Conservation (phyloP, 2,329 filamentous ascomycete species). For the Beauveria sp. region DNA sequence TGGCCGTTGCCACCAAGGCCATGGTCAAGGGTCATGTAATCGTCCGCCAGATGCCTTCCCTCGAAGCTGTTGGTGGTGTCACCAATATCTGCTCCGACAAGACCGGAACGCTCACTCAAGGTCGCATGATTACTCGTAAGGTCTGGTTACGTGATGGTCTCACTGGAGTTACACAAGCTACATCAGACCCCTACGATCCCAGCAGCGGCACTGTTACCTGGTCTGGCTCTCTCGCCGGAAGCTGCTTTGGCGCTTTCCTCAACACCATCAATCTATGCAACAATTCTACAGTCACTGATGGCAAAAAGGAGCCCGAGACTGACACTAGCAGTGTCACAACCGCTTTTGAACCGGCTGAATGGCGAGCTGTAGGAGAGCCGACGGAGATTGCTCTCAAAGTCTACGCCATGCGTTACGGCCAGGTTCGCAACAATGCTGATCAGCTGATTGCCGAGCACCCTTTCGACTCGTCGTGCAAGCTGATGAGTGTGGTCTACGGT, state of each 20-base stretch:
- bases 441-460: slow-evolving; percentile 57
- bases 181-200: slow-evolving; percentile 54
- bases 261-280: slow-evolving; percentile 56
- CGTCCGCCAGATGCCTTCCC: slow-evolving; percentile 55
- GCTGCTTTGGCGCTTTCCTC: slow-evolving; percentile 38
- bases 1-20: slow-evolving; percentile 57
- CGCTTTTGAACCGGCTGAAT: slow-evolving; percentile 35
- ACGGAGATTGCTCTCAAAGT: slow-evolving; percentile 70
- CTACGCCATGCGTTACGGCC: slow-evolving; percentile 61
- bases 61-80: slow-evolving; percentile 62
- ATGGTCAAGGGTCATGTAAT: slow-evolving; percentile 60
- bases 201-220: slow-evolving; percentile 45
- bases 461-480: slow-evolving; percentile 66
- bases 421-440: slow-evolving; percentile 37
- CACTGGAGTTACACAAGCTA: slow-evolving; percentile 44
- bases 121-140: slow-evolving; percentile 58
- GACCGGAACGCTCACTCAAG: slow-evolving; percentile 59
- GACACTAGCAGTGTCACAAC: slow-evolving; percentile 41
- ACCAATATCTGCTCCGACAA: slow-evolving; percentile 66
- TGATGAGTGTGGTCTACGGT: slow-evolving; percentile 63
- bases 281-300: slow-evolving; percentile 42
- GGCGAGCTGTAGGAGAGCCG: slow-evolving; percentile 57
- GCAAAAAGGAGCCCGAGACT: slow-evolving; percentile 37
- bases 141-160: slow-evolving; percentile 52
- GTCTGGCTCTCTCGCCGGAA: slow-evolving; percentile 32